phyloP scores from a whole-genome alignment of 116 monocot species.

The Iris pallida region DNA sequence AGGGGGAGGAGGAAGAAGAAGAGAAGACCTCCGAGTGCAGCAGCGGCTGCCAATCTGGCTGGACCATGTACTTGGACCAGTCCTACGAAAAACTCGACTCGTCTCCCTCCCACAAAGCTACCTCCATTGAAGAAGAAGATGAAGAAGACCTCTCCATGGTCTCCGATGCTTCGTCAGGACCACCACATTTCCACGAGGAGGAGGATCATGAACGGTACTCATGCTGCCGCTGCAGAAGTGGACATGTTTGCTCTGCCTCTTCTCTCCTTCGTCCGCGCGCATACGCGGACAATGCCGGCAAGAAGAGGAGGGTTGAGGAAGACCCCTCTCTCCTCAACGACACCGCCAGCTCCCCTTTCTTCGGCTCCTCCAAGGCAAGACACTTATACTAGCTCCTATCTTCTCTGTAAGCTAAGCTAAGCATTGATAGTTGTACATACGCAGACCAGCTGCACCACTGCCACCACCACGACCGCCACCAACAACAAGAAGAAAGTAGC shows the following conservation, averaged over 20 bases:
- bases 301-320: constrained; percentile 44
- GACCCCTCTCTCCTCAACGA: constrained; percentile 45
- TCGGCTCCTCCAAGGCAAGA: constrained; percentile 37
- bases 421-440: neutral
- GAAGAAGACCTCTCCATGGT: constrained; percentile 80
- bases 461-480: neutral
- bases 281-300: constrained; percentile 18
- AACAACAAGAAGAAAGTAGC: constrained; percentile 4
- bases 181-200: constrained; percentile 49
- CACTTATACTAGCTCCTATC: neutral
- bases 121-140: constrained; percentile 10
- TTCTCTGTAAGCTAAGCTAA: too few relatives aligned
- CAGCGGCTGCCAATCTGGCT: constrained; percentile 91
- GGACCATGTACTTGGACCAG: constrained; percentile 80
- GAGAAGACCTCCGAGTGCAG: constrained; percentile 58
- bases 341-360: constrained; percentile 78
- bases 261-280: constrained; percentile 6
- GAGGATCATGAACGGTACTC: constrained; percentile 11
- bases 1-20: constrained; percentile 13
- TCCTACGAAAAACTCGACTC: constrained; percentile 24
- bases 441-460: constrained; percentile 8
- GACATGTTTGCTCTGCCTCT: neutral
- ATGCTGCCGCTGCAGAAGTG: constrained; percentile 4
- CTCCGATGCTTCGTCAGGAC: constrained; percentile 92
- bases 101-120: constrained; percentile 1